Conservation (phyloP, 2,329 filamentous ascomycete species). For the Neonectria hederae region DNA sequence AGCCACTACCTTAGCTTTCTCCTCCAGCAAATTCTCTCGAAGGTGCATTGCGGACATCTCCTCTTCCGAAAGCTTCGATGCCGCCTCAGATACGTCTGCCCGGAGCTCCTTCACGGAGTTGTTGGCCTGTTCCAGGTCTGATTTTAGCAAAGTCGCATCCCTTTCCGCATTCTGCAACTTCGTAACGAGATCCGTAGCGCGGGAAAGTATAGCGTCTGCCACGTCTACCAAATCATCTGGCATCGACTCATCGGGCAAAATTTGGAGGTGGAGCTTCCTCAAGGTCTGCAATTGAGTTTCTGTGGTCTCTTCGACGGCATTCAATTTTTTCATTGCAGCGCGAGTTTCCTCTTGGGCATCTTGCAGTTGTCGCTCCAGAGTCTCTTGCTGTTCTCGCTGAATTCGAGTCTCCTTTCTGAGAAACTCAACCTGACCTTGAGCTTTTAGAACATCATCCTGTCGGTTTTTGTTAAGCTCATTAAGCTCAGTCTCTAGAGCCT, state of each 20-base stretch:
- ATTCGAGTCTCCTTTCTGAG: slow-evolving; percentile 68
- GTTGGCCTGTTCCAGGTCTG: slow-evolving; percentile 70
- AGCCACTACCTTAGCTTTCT: slow-evolving; percentile 63
- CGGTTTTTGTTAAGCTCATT: slow-evolving; percentile 68
- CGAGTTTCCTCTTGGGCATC: slow-evolving; percentile 63
- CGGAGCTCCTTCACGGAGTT: slow-evolving; percentile 64
- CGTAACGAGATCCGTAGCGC: slow-evolving; percentile 67
- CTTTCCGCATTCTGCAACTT: slow-evolving; percentile 69
- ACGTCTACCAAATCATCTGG: slow-evolving; percentile 68
- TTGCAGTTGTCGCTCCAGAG: slow-evolving; percentile 67
- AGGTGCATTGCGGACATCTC: slow-evolving; percentile 63
- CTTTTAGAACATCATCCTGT: slow-evolving; percentile 65
- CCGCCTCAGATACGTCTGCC: slow-evolving; percentile 63
- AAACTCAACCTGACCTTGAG: slow-evolving; percentile 70
- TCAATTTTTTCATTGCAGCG: slow-evolving; percentile 60
- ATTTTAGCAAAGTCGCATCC: slow-evolving; percentile 66
- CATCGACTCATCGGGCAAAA: slow-evolving; percentile 62
- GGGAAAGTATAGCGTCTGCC: slow-evolving; percentile 66
- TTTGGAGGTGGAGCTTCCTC: slow-evolving; percentile 65
- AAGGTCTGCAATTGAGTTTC: slow-evolving; percentile 64
- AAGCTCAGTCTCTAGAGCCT: slow-evolving; percentile 75
- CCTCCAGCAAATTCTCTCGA: slow-evolving; percentile 62
- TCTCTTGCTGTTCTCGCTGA: slow-evolving; percentile 68
- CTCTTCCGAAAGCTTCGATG: slow-evolving; percentile 61
- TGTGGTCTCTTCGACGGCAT: slow-evolving; percentile 60